Conservation (phyloP, 2,329 filamentous ascomycete species). For the Alternaria ethzedia region DNA sequence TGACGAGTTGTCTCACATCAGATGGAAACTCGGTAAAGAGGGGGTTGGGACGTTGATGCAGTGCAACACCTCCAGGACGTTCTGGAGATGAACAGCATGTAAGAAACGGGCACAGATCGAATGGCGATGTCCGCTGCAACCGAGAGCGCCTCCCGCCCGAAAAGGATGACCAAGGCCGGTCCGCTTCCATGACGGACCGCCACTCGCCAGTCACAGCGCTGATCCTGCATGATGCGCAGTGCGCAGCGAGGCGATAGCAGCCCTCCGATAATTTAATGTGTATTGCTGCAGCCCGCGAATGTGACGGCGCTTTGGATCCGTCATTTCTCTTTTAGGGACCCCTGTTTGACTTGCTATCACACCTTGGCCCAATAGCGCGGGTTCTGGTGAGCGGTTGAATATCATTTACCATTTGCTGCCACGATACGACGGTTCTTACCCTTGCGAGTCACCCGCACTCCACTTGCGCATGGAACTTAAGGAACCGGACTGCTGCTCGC, state of each 20-base stretch:
- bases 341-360: constrained; percentile 43
- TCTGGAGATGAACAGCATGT: constrained; percentile 10
- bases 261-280: constrained; percentile 24
- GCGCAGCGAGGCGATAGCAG: constrained; percentile 19
- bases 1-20: constrained; percentile 23
- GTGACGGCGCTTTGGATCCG: constrained; percentile 37
- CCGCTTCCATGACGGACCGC: constrained; percentile 29
- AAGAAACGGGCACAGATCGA: constrained; percentile 23
- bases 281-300: constrained; percentile 31
- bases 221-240: constrained; percentile 30
- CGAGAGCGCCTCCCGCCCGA: constrained; percentile 42
- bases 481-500: constrained; percentile 38
- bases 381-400: constrained; percentile 44
- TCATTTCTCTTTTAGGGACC: constrained; percentile 28
- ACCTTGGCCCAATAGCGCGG: constrained; percentile 49
- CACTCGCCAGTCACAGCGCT: constrained; percentile 36
- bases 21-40: constrained; percentile 11
- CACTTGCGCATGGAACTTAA: constrained; percentile 42
- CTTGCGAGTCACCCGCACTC: constrained; percentile 41
- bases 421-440: constrained; percentile 35
- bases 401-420: constrained; percentile 44
- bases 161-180: constrained; percentile 24
- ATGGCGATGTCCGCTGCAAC: constrained; percentile 41
- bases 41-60: constrained; percentile 8
- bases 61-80: constrained; percentile 18